Evolutionary conservation across 495 filamentous ascomycete genomes (phyloP).

Genomic region (Aspergillus baeticus): DNA sequence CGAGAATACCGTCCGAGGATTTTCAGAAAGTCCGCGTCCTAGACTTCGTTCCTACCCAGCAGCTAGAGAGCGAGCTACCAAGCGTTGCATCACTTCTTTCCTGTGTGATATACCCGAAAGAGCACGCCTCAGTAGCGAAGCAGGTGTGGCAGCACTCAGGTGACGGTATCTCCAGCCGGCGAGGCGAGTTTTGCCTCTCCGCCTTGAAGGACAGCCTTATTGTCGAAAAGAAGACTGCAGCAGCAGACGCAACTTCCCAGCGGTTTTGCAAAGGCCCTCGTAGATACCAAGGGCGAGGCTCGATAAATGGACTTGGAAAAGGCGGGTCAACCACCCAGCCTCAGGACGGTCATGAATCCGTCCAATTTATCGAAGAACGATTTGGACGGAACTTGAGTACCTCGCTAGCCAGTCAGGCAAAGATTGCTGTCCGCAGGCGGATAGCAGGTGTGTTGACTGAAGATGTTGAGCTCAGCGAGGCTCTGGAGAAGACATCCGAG

Average conservation of each 20-base stretch:
- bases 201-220: slow-evolving; percentile 72
- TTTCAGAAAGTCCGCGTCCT: slow-evolving; percentile 57
- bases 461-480: slow-evolving; percentile 66
- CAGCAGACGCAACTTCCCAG: slow-evolving; percentile 31
- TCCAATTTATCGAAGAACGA: slow-evolving; percentile 87
- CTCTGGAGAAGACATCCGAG: slow-evolving; percentile 47
- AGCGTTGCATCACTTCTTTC: slow-evolving; percentile 57
- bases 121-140: slow-evolving; percentile 69
- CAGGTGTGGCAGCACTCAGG: slow-evolving; percentile 96
- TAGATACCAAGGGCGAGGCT: slow-evolving; percentile 66
- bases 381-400: slow-evolving; percentile 89
- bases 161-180: slow-evolving; percentile 89
- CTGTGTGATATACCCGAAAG: slow-evolving; percentile 68
- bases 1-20: slow-evolving; percentile 48
- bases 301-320: slow-evolving; percentile 29
- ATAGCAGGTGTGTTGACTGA: slow-evolving; percentile 85
- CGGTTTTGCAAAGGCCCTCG: slow-evolving; percentile 63
- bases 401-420: slow-evolving; percentile 74
- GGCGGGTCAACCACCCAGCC: slow-evolving; percentile 16
- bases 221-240: slow-evolving; percentile 41
- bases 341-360: slow-evolving; percentile 62
- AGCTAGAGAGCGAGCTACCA: slow-evolving; percentile 29
- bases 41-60: slow-evolving; percentile 58
- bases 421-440: slow-evolving; percentile 76
- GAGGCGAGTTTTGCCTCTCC: slow-evolving; percentile 81